A percentile compares a stretch with the other conserved stretches of the same genome.
Evolutionary conservation across 2,329 filamentous ascomycete species (phyloP).

Genomic region (Apiospora arundinis): DNA sequence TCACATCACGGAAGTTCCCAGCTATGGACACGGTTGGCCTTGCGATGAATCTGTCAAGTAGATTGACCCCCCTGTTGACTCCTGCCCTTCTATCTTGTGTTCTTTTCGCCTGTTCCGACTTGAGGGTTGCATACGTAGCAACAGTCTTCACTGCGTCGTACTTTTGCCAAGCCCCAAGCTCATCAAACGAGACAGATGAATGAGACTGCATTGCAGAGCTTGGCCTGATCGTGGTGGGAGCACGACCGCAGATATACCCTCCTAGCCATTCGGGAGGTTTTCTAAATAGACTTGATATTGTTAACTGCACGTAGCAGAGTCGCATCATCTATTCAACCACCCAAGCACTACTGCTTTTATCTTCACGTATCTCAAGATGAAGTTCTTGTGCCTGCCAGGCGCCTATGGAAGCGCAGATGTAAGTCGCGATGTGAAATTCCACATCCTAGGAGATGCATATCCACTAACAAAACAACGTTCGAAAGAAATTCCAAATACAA

Average conservation of each 20-base stretch:
- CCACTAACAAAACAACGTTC: not conserved
- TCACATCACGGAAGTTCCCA: not conserved
- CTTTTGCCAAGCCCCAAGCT: not conserved
- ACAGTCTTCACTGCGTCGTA: not conserved
- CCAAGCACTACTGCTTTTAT: no score
- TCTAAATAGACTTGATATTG: not conserved
- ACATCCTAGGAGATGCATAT: not conserved
- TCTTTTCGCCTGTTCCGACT: not conserved
- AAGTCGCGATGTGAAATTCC: not conserved
- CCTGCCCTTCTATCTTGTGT: not conserved
- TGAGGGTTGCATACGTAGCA: not conserved
- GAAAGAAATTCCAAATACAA: constrained; percentile 24
- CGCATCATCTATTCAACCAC: not conserved
- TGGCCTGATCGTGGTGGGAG: not conserved
- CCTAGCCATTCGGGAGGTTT: not conserved
- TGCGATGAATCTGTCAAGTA: not conserved
- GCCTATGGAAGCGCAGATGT: constrained; percentile 38
- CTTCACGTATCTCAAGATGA: constrained; percentile 30
- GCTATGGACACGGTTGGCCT: not conserved
- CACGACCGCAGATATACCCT: not conserved
- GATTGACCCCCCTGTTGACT: not conserved
- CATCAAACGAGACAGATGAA: not conserved
- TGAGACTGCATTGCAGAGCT: not conserved
- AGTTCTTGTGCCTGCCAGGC: constrained; percentile 39
- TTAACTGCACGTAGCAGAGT: not conserved